Percentiles rank a stretch among this genome's conserved stretches.
phyloP scores from a whole-genome alignment of 2,329 filamentous ascomycete genomes.

The Aspergillus ochraceoroseus region DNA sequence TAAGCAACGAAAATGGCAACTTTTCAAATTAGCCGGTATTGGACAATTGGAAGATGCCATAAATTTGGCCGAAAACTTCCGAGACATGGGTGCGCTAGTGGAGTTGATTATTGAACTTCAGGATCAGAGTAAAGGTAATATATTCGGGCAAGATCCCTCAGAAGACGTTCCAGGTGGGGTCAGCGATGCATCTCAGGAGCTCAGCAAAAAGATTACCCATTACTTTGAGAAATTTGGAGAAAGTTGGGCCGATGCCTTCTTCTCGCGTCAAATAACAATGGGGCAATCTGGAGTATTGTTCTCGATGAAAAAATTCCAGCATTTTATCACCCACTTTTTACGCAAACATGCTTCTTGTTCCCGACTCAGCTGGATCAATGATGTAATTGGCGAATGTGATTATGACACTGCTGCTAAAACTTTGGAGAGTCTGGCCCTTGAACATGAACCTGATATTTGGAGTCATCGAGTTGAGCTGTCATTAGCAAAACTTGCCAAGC shows the following conservation, averaged over 20 bases:
- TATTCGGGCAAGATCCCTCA: conserved; percentile 14
- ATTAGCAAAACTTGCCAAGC: conserved; percentile 72
- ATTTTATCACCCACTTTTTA: conserved; percentile 72
- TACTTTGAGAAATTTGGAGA: conserved; percentile 51
- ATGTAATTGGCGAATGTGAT: conserved; percentile 70
- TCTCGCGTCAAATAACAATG: conserved; percentile 67
- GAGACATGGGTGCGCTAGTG: conserved; percentile 60
- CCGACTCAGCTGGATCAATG: conserved; percentile 91
- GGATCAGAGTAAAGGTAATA: conserved; percentile 33
- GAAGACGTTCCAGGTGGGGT: conserved; percentile 16
- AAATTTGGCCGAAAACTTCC: conserved; percentile 57
- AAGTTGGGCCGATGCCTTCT: conserved; percentile 63
- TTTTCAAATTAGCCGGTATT: conserved; percentile 48
- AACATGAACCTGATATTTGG: conserved; percentile 76
- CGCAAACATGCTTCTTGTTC: conserved; percentile 65
- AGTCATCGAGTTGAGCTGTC: conserved; percentile 90
- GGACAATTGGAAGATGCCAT: conserved; percentile 56
- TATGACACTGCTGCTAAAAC: conserved; percentile 67
- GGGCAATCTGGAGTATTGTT: conserved; percentile 65
- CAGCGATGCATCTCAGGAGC: conserved; percentile 30
- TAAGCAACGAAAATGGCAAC: conserved; percentile 44
- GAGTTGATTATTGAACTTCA: conserved; percentile 44
- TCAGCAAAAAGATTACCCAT: conserved; percentile 39
- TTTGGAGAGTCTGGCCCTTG: conserved; percentile 64
- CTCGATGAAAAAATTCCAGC: conserved; percentile 62